Percentiles rank a stretch among this genome's conserved stretches.
Conservation (phyloP, 2,329 filamentous ascomycete species). For the Pseudonectria buxi region DNA sequence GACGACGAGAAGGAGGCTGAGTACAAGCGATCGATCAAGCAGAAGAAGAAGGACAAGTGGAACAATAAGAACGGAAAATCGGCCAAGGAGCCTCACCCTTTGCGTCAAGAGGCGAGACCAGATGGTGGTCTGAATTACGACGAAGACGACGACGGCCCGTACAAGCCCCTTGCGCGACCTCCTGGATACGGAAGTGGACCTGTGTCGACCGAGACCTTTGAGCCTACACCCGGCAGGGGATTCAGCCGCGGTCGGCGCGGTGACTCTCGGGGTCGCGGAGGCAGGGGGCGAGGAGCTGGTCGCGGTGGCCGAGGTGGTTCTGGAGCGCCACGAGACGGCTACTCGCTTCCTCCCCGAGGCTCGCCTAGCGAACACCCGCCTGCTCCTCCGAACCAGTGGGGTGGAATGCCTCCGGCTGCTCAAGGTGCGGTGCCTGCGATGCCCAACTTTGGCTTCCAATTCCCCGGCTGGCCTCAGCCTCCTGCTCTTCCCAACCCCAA, state of each 20-base stretch:
- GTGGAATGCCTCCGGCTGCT: constrained; percentile 8
- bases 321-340: constrained; percentile 30
- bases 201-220: constrained; percentile 32
- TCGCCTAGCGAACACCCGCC: constrained; percentile 24
- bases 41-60: constrained; percentile 50
- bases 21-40: constrained; percentile 63
- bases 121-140: constrained; percentile 57
- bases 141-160: constrained; percentile 61
- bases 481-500: constrained; percentile 11
- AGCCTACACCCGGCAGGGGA: constrained; percentile 26
- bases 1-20: constrained; percentile 93
- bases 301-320: constrained; percentile 33
- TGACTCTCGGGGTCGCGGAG: constrained; percentile 38
- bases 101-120: constrained; percentile 33
- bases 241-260: constrained; percentile 35
- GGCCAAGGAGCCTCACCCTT: constrained; percentile 32
- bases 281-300: constrained; percentile 36
- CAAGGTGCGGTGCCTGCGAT: constrained; percentile 17
- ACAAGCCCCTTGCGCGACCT: constrained; percentile 64
- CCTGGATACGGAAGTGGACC: constrained; percentile 51
- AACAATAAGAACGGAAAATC: constrained; percentile 36
- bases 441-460: constrained; percentile 37
- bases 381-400: constrained; percentile 11
- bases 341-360: constrained; percentile 33
- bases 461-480: constrained; percentile 36